phyloP scores from a whole-genome alignment of 2,329 filamentous ascomycete species.

The Fusarium setosum region DNA sequence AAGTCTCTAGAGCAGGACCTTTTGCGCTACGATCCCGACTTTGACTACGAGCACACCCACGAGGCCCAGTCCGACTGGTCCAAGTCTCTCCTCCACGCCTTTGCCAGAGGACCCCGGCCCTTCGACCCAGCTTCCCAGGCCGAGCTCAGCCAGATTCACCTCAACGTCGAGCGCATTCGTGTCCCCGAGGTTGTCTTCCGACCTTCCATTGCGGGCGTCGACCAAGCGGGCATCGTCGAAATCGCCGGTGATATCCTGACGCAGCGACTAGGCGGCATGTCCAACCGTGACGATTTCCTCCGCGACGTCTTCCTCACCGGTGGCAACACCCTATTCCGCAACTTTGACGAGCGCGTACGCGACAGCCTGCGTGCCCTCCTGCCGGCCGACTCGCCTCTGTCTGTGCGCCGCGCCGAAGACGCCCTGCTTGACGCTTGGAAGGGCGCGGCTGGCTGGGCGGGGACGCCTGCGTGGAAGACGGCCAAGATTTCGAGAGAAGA shows the following conservation, averaged over 20 bases:
- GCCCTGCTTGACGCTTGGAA: slow-evolving; percentile 91
- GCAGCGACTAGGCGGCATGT: slow-evolving; percentile 75
- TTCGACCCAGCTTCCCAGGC: slow-evolving; percentile 84
- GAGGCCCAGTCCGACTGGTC: slow-evolving; percentile 97
- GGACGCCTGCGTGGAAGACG: slow-evolving; percentile 66
- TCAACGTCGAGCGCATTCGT: slow-evolving; percentile 96
- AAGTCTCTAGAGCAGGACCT: slow-evolving; percentile 86
- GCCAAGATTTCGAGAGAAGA: slow-evolving; percentile 82
- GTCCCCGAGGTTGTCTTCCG: slow-evolving; percentile 95
- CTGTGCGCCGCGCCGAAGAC: slow-evolving; percentile 79
- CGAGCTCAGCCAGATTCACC: slow-evolving; percentile 87
- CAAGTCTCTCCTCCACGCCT: slow-evolving; percentile 89
- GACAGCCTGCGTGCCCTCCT: slow-evolving; percentile 79
- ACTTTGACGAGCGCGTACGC: slow-evolving; percentile 85
- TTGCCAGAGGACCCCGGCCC: slow-evolving; percentile 86
- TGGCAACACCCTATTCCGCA: slow-evolving; percentile 87
- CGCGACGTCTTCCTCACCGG: slow-evolving; percentile 93
- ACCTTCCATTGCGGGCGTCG: slow-evolving; percentile 88
- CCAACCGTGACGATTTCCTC: slow-evolving; percentile 75
- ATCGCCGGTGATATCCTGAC: slow-evolving; percentile 91
- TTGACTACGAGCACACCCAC: slow-evolving; percentile 91
- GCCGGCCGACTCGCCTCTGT: slow-evolving; percentile 74
- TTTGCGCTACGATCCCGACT: slow-evolving; percentile 85
- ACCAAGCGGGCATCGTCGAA: slow-evolving; percentile 93
- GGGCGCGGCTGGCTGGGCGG: slow-evolving; percentile 89